phyloP scores from a whole-genome alignment of 176 grass and related monocot species.

The Lolium perenne region DNA sequence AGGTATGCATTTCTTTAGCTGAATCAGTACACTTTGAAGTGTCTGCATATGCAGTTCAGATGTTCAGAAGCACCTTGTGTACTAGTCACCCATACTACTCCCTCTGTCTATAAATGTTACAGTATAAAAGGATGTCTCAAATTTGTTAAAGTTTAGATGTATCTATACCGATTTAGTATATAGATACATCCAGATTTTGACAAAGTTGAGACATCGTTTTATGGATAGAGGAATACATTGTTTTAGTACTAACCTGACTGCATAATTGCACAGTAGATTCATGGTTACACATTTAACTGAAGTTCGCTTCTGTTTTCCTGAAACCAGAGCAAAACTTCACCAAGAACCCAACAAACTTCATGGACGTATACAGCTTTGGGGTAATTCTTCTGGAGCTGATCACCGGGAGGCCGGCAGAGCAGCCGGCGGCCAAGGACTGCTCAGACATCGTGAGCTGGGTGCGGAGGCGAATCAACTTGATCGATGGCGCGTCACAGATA shows the following conservation, averaged over 20 bases:
- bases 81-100: background rate
- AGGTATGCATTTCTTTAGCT: conserved; percentile 46
- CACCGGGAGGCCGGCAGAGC: conserved; percentile 66
- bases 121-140: too few species aligned
- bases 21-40: background rate
- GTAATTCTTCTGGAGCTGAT: conserved; percentile 80
- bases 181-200: too few species aligned
- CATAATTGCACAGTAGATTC: background rate
- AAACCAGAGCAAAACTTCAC: conserved; percentile 57
- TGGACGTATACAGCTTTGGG: conserved; percentile 83
- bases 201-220: too few species aligned
- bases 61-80: background rate
- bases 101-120: too few species aligned
- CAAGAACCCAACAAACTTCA: conserved; percentile 64
- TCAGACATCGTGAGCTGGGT: conserved; percentile 71
- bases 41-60: background rate
- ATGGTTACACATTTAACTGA: background rate
- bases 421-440: conserved; percentile 49
- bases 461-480: conserved; percentile 65
- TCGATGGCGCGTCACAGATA: conserved; percentile 48
- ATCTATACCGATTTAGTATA: too few species aligned
- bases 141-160: too few species aligned
- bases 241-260: background rate
- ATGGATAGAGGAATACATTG: too few species aligned
- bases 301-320: conserved; percentile 6